A percentile compares a stretch with the other conserved stretches of the same genome.
Conservation (phyloP, 345 rosid genomes). For the Populus euphratica region DNA sequence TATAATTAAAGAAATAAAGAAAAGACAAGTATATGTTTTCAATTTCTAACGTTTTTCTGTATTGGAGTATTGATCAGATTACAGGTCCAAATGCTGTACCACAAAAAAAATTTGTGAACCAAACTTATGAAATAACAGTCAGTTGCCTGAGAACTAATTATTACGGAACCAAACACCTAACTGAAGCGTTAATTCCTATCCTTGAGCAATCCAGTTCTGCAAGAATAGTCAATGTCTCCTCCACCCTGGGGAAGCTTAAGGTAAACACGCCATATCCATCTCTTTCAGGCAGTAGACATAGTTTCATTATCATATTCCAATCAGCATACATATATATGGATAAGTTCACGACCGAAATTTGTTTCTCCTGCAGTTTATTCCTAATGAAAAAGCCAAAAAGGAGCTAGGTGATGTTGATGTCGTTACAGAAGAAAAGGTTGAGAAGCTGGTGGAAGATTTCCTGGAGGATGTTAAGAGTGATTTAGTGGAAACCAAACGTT, state of each 20-base stretch:
- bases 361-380: not conserved
- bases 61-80: no score
- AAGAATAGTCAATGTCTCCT: constrained; percentile 16
- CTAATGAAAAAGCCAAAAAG: constrained; percentile 1
- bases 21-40: not conserved
- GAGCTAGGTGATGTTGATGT: not conserved
- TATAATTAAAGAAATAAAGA: no score
- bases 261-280: not conserved
- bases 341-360: not conserved
- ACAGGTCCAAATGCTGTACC: no score
- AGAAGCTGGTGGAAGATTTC: not conserved
- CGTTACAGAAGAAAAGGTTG: constrained; percentile 1
- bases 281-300: no score
- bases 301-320: not conserved
- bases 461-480: not conserved
- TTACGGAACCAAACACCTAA: not conserved
- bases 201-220: constrained; percentile 5
- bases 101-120: no score
- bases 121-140: not conserved
- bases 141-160: constrained; percentile 12
- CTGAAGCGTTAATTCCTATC: constrained; percentile 10
- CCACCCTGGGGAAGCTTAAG: not conserved
- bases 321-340: not conserved
- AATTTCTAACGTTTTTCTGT: not conserved
- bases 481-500: not conserved